phyloP scores from a whole-genome alignment of 768 basidiomycete genomes.

The Boletus speciosus region DNA sequence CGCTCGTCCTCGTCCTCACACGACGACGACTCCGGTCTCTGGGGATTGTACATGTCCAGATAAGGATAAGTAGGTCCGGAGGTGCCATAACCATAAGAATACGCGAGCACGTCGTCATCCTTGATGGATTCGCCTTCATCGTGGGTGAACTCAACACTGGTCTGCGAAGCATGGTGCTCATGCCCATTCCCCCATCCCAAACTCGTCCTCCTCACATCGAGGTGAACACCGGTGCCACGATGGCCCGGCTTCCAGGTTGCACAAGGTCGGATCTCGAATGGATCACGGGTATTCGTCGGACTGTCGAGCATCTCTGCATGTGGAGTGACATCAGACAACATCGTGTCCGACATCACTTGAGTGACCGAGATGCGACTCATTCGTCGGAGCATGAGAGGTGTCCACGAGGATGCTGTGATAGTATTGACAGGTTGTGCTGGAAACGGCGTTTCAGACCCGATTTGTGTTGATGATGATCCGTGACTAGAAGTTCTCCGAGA shows the following conservation, averaged over 20 bases:
- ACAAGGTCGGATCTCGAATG: slow-evolving; percentile 20
- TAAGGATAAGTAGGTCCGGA: slow-evolving; percentile 28
- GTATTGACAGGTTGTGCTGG: slow-evolving; percentile 13
- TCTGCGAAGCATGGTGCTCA: slow-evolving; percentile 4
- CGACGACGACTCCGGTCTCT: neutral
- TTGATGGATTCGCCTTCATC: slow-evolving; percentile 14
- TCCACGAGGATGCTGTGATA: slow-evolving; percentile 2
- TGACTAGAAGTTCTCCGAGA: slow-evolving; percentile 13
- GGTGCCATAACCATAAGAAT: slow-evolving; percentile 30
- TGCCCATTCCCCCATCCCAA: slow-evolving; percentile 10
- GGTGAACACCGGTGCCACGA: slow-evolving; percentile 14
- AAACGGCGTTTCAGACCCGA: slow-evolving; percentile 2
- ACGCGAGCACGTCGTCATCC: slow-evolving; percentile 6
- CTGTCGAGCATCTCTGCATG: slow-evolving; percentile 4
- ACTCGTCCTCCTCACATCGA: slow-evolving; percentile 4
- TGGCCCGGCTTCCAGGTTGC: slow-evolving; percentile 10
- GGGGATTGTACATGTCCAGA: slow-evolving; percentile 31
- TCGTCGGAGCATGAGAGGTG: slow-evolving; percentile 24
- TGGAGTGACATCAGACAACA: neutral
- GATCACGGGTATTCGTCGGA: slow-evolving; percentile 7
- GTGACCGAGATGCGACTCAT: slow-evolving; percentile 15
- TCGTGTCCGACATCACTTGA: slow-evolving; percentile 3
- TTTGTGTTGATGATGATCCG: neutral
- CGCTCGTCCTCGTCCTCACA: slow-evolving; percentile 4
- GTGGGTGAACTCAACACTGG: neutral